Conservation (phyloP, 495 filamentous ascomycete species). For the Neurospora tetraspora region DNA sequence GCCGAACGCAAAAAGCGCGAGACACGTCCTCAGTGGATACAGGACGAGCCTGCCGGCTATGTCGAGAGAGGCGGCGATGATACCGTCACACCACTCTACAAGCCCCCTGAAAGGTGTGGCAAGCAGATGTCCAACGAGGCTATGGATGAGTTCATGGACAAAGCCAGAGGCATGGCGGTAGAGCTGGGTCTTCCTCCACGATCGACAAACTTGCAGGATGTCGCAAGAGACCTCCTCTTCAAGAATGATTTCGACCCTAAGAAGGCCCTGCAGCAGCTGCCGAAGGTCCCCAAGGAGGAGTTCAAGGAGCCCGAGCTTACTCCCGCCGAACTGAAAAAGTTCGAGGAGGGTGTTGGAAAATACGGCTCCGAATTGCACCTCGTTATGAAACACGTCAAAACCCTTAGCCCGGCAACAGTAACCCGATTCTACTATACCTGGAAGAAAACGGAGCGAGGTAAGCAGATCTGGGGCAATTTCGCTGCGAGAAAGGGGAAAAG, state of each 20-base stretch:
- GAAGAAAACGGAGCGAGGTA: slow-evolving; percentile 87
- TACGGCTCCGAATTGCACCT: slow-evolving; percentile 83
- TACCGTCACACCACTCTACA: slow-evolving; percentile 48
- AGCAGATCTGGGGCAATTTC: slow-evolving; percentile 81
- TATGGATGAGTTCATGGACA: slow-evolving; percentile 66
- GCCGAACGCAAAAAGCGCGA: slow-evolving; percentile 67
- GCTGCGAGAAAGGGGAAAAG: slow-evolving; percentile 82
- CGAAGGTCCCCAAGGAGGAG: slow-evolving; percentile 56
- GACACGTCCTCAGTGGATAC: slow-evolving; percentile 80
- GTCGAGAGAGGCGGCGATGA: slow-evolving; percentile 72
- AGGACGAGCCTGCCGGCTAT: slow-evolving; percentile 85
- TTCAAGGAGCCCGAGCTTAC: slow-evolving; percentile 79
- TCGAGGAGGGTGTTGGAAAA: slow-evolving; percentile 85
- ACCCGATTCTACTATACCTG: slow-evolving; percentile 94
- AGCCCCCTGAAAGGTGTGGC: slow-evolving; percentile 46
- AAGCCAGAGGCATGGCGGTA: slow-evolving; percentile 50
- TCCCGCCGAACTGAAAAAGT: slow-evolving; percentile 71
- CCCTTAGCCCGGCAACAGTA: slow-evolving; percentile 63
- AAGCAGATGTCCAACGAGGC: slow-evolving; percentile 29
- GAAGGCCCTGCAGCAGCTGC: slow-evolving; percentile 62
- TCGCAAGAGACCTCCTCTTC: slow-evolving; percentile 66
- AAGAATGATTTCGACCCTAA: slow-evolving; percentile 58
- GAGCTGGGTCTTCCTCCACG: slow-evolving; percentile 54
- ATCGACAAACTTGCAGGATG: slow-evolving; percentile 82
- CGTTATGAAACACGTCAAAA: slow-evolving; percentile 78